Base-by-base conservation (phyloP, 2,329 filamentous ascomycete species). In the Fusarium sp. region DNA sequence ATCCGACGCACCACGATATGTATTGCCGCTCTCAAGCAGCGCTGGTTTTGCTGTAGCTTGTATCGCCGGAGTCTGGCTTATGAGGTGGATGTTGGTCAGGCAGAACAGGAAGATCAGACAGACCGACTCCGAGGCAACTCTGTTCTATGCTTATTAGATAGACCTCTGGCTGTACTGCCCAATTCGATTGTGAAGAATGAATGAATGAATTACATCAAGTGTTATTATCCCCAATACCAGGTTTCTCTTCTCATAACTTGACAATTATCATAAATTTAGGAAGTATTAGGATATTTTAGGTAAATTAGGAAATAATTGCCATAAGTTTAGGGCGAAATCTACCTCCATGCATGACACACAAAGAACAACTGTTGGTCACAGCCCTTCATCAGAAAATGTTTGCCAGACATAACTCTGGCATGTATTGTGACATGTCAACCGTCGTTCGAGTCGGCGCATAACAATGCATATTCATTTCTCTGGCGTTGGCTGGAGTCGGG, bases 11-110 rank as follows among this genome's bases (percentile, higher is more conserved):
- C 73, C 75, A 7, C 71, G 73, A 32, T 75, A 74, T 54, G 60
- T 71, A 2, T 44, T 68, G 7, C 69, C 73, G 1, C 60, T 75
- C n/a, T 67, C 67, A 5, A 71, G 66, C 23, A 76, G 73, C 15
- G 71, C 69, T 1, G 73, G 35, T 0, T 78, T 79, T 67, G 77
- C 76, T 26, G 79, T 80, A 5, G 76, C 80, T 4, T 81, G 81
- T 12, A 79, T 78, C 13, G 76, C 70, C 2, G 76, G 76, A 3
- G 74, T 75, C 0, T 79, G 77, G 77, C 58, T 68, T 1, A 65
- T 79, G 66, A 62, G 71, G 7, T 66, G 73, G 56, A 78, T 77
- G 77, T 53, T 79, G 11, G 54, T 76, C 11, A 69, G 60, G 0
- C 72, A 68, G 8, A 79, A 79, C 62, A 75, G 75, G 40, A 76